Evolutionary conservation across 2,329 filamentous ascomycete species (phyloP), one percentile per base, ranked within the genome.

Genomic region (Phyllosticta capitalensis): DNA sequence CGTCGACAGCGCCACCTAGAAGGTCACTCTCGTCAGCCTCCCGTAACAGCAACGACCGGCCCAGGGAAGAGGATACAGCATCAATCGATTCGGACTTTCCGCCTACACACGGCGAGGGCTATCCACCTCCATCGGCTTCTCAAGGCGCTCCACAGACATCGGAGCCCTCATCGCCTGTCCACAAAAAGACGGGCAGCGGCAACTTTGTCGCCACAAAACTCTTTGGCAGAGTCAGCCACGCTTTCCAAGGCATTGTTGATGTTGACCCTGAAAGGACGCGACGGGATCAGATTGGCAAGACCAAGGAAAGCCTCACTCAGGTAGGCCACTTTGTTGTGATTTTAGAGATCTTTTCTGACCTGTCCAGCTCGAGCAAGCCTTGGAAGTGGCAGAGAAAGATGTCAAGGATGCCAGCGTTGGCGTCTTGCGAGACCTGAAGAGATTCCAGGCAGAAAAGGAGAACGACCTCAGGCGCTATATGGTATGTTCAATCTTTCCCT

Each of bases 41-140:
- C 22, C 70, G 81, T 21, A 75, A 72, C 50, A 69, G 65, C 53
- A 71, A 75, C 33, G 70, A 72, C 38, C 64, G 77, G 78, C 66
- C 76, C 78, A 45, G 38, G 14, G 69, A 77, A 17, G 89, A 92
- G 61, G 90, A 96, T 67, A 90, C 90, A 1, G 89, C 88, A 26
- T 95, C 90, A 0, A 91, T 96, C 61, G 94, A 99, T 72, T 96
- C 92, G 0, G 94, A 97, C 71, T 99, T 99, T 64, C 92, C 92
- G 2, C 89, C 91, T 1, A 95, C 88, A 1, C 89, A 95, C 67
- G 87, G 87, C 49, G 90, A 94, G 61, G 75, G 82, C 33, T 79
- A 84, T 0, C 78, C 82, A 7, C 67, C 75, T 24, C 84, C 88
- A n/a, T 88, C 89, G 20, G 86, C 88, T 48, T 84, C 85, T 62